Conservation (phyloP, 2,329 filamentous ascomycete genomes). For the Hirsutella minnesotensis region DNA sequence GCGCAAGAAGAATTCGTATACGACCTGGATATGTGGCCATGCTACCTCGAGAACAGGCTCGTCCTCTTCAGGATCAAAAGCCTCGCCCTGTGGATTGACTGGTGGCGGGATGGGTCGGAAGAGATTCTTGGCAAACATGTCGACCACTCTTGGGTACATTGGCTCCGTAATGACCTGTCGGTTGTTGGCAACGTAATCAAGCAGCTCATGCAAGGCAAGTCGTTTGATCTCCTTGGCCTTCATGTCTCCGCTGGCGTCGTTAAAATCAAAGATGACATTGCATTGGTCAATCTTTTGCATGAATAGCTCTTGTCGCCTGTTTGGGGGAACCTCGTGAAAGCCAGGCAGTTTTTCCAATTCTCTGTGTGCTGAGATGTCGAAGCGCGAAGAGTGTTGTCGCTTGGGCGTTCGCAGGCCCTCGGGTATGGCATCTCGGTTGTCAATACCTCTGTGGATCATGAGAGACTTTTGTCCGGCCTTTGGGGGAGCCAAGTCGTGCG, state of each 20-base stretch:
- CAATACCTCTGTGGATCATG: slow-evolving; percentile 72
- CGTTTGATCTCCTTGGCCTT: slow-evolving; percentile 99
- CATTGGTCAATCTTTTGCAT: slow-evolving; percentile 99
- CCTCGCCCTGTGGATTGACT: slow-evolving; percentile 94
- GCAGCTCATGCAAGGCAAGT: slow-evolving; percentile 83
- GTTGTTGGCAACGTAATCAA: slow-evolving; percentile 98
- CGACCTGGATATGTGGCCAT: slow-evolving; percentile 98
- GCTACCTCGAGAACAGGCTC: slow-evolving; percentile 96
- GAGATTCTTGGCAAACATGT: slow-evolving; percentile 98
- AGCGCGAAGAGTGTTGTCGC: slow-evolving; percentile 92
- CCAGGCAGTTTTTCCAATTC: slow-evolving; percentile 95
- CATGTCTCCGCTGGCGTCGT: slow-evolving; percentile 96
- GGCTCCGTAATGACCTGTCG: slow-evolving; percentile 96
- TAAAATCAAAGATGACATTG: slow-evolving; percentile 99
- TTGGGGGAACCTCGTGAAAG: slow-evolving; percentile 94
- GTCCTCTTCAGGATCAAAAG: slow-evolving; percentile 96
- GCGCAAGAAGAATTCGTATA: slow-evolving; percentile 97
- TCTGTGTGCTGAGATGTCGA: slow-evolving; percentile 93
- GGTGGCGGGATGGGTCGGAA: slow-evolving; percentile 95
- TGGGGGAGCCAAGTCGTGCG: slow-evolving; percentile 86
- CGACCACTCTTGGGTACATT: slow-evolving; percentile 96
- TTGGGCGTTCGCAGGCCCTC: slow-evolving; percentile 93
- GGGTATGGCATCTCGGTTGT: slow-evolving; percentile 81
- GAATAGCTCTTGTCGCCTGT: slow-evolving; percentile 89
- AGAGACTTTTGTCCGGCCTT: slow-evolving; percentile 84